A percentile compares a stretch with the other conserved stretches of the same genome.
Evolutionary conservation across 345 rosid genomes (phyloP).

Genomic region (Gossypioides kirkii): DNA sequence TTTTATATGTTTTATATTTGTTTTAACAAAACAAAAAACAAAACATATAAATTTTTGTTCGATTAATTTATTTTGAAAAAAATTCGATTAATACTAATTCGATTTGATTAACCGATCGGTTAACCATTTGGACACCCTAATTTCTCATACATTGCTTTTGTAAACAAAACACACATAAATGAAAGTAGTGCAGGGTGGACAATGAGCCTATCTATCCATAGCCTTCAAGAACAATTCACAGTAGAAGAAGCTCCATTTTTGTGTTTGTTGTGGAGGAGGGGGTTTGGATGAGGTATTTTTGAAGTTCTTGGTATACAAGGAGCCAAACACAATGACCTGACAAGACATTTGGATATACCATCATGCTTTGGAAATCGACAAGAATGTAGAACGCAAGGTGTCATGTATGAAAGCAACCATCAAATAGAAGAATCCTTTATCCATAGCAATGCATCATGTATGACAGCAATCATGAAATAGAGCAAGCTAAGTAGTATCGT

Average conservation of each 20-base stretch:
- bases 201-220: neutral
- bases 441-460: conserved; percentile 2
- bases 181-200: neutral
- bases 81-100: too few species aligned
- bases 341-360: conserved; percentile 12
- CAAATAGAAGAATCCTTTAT: neutral
- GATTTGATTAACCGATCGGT: too few species aligned
- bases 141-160: neutral
- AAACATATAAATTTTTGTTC: too few species aligned
- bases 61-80: too few species aligned
- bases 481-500: neutral
- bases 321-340: conserved; percentile 68
- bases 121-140: too few species aligned
- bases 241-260: conserved; percentile 41
- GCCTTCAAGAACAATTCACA: neutral
- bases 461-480: neutral
- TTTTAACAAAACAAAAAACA: too few species aligned
- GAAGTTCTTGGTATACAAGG: conserved; percentile 58
- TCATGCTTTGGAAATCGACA: neutral
- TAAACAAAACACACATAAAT: neutral
- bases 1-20: too few species aligned
- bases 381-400: neutral
- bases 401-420: too few species aligned
- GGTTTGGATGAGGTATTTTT: conserved; percentile 35
- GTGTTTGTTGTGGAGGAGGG: conserved; percentile 33